Evolutionary conservation across 371 early-diverging fungal species (phyloP).

Genomic region (Mucor sp.): DNA sequence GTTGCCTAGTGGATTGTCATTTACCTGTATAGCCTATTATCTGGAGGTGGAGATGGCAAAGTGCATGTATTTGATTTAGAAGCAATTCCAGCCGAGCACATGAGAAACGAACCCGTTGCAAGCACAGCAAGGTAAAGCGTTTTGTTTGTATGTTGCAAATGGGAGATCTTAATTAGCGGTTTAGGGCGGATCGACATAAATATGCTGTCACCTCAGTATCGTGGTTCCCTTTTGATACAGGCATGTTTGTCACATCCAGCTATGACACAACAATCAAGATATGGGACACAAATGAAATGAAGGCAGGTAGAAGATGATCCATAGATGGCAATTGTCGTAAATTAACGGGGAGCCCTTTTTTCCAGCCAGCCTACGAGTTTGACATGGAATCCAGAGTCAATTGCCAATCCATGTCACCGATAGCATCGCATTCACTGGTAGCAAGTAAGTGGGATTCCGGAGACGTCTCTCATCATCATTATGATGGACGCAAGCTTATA

Average conservation of each 20-base stretch:
- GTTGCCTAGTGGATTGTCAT: not conserved
- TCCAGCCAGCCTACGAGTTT: slow-evolving; percentile 32
- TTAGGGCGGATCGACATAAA: slow-evolving; percentile 57
- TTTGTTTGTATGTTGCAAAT: not conserved
- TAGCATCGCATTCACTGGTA: slow-evolving; percentile 76
- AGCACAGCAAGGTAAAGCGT: slow-evolving; percentile 46
- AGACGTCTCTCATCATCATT: not conserved
- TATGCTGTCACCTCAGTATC: slow-evolving; percentile 70
- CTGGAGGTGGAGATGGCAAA: slow-evolving; percentile 69
- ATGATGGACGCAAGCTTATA: not conserved
- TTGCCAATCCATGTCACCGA: slow-evolving; percentile 72
- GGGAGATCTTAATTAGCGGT: not conserved
- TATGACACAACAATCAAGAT: slow-evolving; percentile 79
- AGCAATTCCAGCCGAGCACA: slow-evolving; percentile 29
- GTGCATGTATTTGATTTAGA: slow-evolving; percentile 76
- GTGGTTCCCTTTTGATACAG: slow-evolving; percentile 89
- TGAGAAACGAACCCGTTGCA: slow-evolving; percentile 48
- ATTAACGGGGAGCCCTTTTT: not conserved
- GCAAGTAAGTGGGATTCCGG: slow-evolving; percentile 58
- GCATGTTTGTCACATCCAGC: slow-evolving; percentile 84
- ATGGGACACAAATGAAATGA: slow-evolving; percentile 85
- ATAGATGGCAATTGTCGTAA: not conserved
- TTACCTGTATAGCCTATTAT: slow-evolving; percentile 52
- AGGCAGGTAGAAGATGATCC: slow-evolving; percentile 32
- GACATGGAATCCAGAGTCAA: slow-evolving; percentile 67